Evolutionary conservation across 345 rosid species (phyloP).

Genomic region (Rhizophora apiculata): DNA sequence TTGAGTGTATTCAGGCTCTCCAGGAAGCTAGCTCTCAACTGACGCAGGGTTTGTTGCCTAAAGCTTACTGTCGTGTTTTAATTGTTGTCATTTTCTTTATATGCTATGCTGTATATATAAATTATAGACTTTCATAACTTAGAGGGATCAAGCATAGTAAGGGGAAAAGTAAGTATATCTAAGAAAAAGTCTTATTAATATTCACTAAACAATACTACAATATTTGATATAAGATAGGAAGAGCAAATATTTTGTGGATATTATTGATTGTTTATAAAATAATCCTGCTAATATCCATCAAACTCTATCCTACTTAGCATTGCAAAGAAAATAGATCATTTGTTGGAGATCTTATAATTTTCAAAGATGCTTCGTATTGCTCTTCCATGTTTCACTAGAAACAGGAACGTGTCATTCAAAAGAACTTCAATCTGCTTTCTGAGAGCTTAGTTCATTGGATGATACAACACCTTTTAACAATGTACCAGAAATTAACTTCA

Average conservation of each 20-base stretch:
- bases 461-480: too few relatives aligned
- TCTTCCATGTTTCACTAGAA: neutral
- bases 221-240: neutral
- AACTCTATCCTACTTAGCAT: neutral
- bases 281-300: neutral
- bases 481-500: too few relatives aligned
- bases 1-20: slow-evolving; percentile 81
- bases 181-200: neutral
- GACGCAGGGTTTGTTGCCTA: slow-evolving; percentile 53
- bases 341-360: neutral
- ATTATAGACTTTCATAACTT: neutral
- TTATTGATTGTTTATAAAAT: neutral
- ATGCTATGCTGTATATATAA: neutral
- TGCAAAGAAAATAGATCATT: too few relatives aligned
- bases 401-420: neutral
- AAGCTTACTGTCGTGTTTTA: neutral
- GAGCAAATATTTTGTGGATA: neutral
- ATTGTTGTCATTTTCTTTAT: neutral
- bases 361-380: neutral
- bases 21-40: slow-evolving; percentile 68
- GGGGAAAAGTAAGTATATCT: neutral
- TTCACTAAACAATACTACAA: neutral
- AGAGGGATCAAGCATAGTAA: neutral
- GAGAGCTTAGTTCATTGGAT: too few relatives aligned
- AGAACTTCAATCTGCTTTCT: too few relatives aligned